Evolutionary conservation across 1,284 basidiomycete species (phyloP).

Genomic region (Irpex lacteus): DNA sequence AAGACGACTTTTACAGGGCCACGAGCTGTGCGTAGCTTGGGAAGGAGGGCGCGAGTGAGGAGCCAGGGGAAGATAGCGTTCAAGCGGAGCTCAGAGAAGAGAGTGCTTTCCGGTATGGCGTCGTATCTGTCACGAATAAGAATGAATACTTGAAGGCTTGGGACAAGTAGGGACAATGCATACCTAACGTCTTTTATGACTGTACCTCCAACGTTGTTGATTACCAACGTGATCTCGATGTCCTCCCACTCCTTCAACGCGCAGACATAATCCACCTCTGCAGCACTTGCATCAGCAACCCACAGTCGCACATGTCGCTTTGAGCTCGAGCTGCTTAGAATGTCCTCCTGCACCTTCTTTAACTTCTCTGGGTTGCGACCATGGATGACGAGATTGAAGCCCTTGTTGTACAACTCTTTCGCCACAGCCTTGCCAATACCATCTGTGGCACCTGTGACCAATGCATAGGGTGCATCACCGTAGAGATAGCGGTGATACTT

Average conservation of each 20-base stretch:
- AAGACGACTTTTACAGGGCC: neutral
- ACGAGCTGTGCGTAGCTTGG: neutral
- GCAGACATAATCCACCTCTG: slow-evolving; percentile 22
- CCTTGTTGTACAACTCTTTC: slow-evolving; percentile 25
- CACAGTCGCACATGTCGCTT: slow-evolving; percentile 24
- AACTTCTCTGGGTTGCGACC: slow-evolving; percentile 29
- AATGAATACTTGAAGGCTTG: too few relatives aligned
- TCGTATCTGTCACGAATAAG: slow-evolving; percentile 1
- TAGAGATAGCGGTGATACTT: slow-evolving; percentile 23
- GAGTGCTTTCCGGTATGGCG: slow-evolving; percentile 2
- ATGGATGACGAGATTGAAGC: slow-evolving; percentile 31
- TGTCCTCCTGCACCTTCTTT: slow-evolving; percentile 22
- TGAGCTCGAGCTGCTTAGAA: slow-evolving; percentile 13
- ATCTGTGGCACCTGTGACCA: slow-evolving; percentile 30
- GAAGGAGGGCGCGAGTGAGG: slow-evolving; percentile 4
- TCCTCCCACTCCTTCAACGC: slow-evolving; percentile 22
- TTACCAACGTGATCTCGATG: slow-evolving; percentile 28
- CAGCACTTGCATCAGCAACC: slow-evolving; percentile 24
- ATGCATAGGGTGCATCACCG: slow-evolving; percentile 23
- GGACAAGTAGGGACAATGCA: neutral
- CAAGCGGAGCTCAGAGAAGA: slow-evolving; percentile 6
- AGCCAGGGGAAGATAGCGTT: slow-evolving; percentile 7
- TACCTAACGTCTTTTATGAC: neutral
- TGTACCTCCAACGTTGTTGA: slow-evolving; percentile 29
- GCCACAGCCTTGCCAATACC: slow-evolving; percentile 30